Evolutionary conservation across 2,329 filamentous ascomycete genomes (phyloP), one percentile per base, ranked within the genome.

Genomic region (Pseudomassariella vexata): DNA sequence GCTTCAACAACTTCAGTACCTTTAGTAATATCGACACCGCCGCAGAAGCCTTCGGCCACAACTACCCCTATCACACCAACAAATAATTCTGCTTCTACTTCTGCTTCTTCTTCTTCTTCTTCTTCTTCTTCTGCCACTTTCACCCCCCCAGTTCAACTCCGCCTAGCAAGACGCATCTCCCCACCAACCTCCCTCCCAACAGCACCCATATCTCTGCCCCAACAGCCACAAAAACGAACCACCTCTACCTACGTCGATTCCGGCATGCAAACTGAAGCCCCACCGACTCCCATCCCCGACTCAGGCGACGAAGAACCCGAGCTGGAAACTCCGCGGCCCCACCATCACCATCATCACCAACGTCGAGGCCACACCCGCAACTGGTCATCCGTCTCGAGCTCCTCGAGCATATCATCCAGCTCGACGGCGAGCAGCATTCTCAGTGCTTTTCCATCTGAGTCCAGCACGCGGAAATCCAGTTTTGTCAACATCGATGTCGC

Each of bases 241-340:
- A 37, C 33, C 11, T 24, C 43, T 3, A 30, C 23, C 10, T 54
- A 54, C 22, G 43, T 45, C 5, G 46, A 54, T 23, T 45, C 49
- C 5, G 31, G 49, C 31, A 41, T 52, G 9, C 51, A 54, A 19
- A 54, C 51, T 9, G 51, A 54, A 11, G 17, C 24, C 7, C 12
- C 35, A 20, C 3, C 22, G 19, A 5, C 18, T 20, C 14, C 26
- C 24, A 6, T 17, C 7, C 4, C 7, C 19, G n/a, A 29, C 26
- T 16, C 24, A 30, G 16, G 22, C 14, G 22, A 31, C 5, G 39
- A 36, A 3, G 37, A 43, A 11, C 34, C 36, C 3, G 32, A 37
- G 5, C 6, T 22, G 9, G 30, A 40, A 9, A 27, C n/a, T n/a
- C n/a, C n/a, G n/a, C n/a, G n/a, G n/a, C n/a, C n/a, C n/a, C n/a